Conservation (phyloP, 1,284 basidiomycete species). For the Cryptococcus maquisensis region DNA sequence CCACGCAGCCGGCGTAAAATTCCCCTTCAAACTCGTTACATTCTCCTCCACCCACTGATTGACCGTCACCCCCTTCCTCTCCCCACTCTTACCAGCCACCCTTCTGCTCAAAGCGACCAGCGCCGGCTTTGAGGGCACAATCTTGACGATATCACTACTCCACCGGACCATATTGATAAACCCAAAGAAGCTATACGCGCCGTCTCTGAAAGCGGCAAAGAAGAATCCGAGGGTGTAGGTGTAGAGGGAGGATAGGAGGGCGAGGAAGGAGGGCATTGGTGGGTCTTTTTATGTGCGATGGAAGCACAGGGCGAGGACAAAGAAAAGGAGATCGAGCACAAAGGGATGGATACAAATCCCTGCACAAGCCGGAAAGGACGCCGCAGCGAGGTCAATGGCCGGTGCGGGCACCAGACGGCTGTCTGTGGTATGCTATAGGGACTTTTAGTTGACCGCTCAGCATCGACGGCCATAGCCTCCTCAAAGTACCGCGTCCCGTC, state of each 20-base stretch:
- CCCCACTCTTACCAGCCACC: constrained; percentile 1
- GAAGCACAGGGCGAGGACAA: no score
- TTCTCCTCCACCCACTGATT: constrained; percentile 38
- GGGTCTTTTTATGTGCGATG: no score
- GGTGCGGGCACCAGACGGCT: no score
- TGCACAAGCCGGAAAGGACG: no score
- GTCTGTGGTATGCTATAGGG: no score
- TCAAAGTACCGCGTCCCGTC: no score
- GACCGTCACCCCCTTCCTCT: background rate
- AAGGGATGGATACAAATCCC: no score
- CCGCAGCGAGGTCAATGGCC: no score
- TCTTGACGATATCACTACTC: constrained; percentile 39
- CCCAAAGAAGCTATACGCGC: constrained; percentile 31
- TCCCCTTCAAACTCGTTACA: constrained; percentile 41
- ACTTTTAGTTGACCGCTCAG: no score
- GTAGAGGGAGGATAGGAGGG: background rate
- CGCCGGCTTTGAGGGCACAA: constrained; percentile 24
- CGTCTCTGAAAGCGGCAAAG: constrained; percentile 19
- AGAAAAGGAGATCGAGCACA: no score
- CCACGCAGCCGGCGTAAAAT: constrained; percentile 49
- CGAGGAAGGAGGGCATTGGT: background rate
- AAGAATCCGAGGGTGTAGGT: constrained; percentile 1
- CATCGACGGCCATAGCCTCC: no score
- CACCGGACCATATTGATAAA: constrained; percentile 37
- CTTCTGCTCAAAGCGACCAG: constrained; percentile 1